phyloP scores from a whole-genome alignment of 192 early-diverging fungal genomes.

The Podila epicladia region DNA sequence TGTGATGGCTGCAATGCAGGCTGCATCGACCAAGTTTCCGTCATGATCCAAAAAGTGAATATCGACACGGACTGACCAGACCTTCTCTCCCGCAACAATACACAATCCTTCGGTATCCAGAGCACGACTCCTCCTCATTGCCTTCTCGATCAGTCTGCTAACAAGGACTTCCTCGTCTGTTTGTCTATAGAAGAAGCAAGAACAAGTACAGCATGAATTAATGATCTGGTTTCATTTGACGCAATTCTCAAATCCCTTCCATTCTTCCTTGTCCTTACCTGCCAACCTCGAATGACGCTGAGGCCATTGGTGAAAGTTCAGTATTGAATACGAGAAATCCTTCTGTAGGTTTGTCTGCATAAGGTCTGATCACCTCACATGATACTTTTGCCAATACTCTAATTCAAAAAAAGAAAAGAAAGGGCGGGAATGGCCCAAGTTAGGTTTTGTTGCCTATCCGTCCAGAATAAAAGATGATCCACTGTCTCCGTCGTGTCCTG shows the following conservation, averaged over 20 bases:
- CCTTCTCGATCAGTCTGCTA: slow-evolving; percentile 88
- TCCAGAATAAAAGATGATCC: not conserved
- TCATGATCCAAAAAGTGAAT: slow-evolving; percentile 93
- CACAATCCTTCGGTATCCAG: slow-evolving; percentile 98
- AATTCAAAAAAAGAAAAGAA: not conserved
- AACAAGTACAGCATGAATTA: not conserved
- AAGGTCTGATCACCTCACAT: slow-evolving; percentile 75
- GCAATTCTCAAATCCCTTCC: not conserved
- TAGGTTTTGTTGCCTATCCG: not conserved
- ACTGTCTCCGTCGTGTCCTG: not conserved
- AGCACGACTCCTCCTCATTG: slow-evolving; percentile 82
- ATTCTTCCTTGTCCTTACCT: slow-evolving; percentile 51
- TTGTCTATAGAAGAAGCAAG: slow-evolving; percentile 52
- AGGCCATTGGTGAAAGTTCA: slow-evolving; percentile 90
- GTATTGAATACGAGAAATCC: slow-evolving; percentile 88
- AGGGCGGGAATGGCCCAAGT: not conserved
- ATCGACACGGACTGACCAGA: slow-evolving; percentile 93
- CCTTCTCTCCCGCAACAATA: slow-evolving; percentile 95
- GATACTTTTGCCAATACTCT: slow-evolving; percentile 77
- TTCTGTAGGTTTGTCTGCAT: slow-evolving; percentile 84
- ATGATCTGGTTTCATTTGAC: not conserved
- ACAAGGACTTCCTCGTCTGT: slow-evolving; percentile 89
- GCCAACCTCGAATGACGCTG: slow-evolving; percentile 74
- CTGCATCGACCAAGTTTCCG: slow-evolving; percentile 94
- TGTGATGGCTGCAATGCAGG: slow-evolving; percentile 88